Conservation (phyloP, 345 rosid genomes). For the Salix arbutifolia region DNA sequence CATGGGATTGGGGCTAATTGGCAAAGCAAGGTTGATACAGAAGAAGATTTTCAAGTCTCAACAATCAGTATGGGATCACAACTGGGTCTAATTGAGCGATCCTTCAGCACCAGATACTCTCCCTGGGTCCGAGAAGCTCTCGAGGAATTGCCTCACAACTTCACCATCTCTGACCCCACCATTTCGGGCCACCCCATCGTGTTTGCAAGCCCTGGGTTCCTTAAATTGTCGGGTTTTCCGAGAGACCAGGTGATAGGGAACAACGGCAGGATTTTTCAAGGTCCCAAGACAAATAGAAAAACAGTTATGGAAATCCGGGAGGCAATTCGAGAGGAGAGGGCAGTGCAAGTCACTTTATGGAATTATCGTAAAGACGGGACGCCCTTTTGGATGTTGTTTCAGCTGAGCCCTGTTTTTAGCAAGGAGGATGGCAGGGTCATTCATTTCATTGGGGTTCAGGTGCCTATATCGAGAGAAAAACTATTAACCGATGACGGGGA, state of each 20-base stretch:
- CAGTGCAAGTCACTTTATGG: slow-evolving; percentile 52
- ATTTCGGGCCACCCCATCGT: slow-evolving; percentile 87
- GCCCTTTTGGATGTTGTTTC: slow-evolving; percentile 88
- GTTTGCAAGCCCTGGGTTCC: slow-evolving; percentile 70
- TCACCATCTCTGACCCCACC: slow-evolving; percentile 86
- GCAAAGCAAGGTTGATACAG: background rate
- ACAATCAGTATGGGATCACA: slow-evolving; percentile 51
- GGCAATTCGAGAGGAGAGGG: slow-evolving; percentile 75
- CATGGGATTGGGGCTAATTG: slow-evolving; percentile 57
- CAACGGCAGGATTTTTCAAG: slow-evolving; percentile 80
- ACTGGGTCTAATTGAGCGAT: slow-evolving; percentile 44
- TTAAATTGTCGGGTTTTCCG: slow-evolving; percentile 70
- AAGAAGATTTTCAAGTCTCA: slow-evolving; percentile 17
- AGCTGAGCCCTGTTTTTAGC: slow-evolving; percentile 63
- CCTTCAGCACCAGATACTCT: slow-evolving; percentile 51
- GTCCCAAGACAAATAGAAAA: slow-evolving; percentile 64
- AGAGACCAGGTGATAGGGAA: slow-evolving; percentile 64
- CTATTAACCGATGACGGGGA: slow-evolving; percentile 32
- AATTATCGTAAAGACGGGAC: slow-evolving; percentile 86
- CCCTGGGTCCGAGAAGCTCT: slow-evolving; percentile 56
- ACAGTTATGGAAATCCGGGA: slow-evolving; percentile 78
- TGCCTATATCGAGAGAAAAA: slow-evolving; percentile 44
- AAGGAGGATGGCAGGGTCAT: slow-evolving; percentile 54
- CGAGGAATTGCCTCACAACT: slow-evolving; percentile 64
- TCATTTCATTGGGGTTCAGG: slow-evolving; percentile 83